Percentiles rank a stretch among this genome's conserved stretches.
Evolutionary conservation across 768 basidiomycete species (phyloP).

Genomic region (Phlebiopsis gigantea): DNA sequence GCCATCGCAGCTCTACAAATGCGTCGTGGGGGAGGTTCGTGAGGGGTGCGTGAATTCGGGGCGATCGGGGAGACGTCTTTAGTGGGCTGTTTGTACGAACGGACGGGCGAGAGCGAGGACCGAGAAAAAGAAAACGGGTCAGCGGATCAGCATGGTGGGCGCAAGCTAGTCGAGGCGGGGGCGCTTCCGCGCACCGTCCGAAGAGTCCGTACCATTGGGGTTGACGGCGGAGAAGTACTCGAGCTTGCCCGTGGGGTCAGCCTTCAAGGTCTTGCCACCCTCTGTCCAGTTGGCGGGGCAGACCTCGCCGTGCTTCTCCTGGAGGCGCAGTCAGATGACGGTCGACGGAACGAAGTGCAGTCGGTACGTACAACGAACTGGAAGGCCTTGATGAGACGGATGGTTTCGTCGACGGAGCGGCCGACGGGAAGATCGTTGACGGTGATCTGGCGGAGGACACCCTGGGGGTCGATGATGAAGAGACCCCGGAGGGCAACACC

Average conservation of each 20-base stretch:
- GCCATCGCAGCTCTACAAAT: not conserved
- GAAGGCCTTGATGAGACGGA: constrained; percentile 91
- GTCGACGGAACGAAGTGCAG: not conserved
- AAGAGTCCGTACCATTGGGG: constrained; percentile 22
- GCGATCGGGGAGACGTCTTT: not conserved
- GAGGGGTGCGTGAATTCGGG: no score
- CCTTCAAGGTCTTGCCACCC: constrained; percentile 77
- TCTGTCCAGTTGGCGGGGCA: constrained; percentile 91
- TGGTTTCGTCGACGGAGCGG: constrained; percentile 90
- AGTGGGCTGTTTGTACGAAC: not conserved
- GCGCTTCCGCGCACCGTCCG: constrained; percentile 49
- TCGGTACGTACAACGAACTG: constrained; percentile 70
- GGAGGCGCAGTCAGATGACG: not conserved
- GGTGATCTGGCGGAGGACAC: constrained; percentile 73
- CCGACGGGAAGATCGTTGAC: constrained; percentile 93
- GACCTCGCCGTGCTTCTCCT: constrained; percentile 89
- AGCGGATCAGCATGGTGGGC: constrained; percentile 13
- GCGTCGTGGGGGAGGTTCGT: not conserved
- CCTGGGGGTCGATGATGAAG: constrained; percentile 85
- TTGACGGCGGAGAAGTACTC: constrained; percentile 58
- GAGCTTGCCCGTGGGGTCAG: constrained; percentile 64
- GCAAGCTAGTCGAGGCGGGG: constrained; percentile 42
- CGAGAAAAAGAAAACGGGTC: not conserved
- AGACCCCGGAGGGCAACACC: constrained; percentile 85
- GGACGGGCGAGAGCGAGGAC: not conserved